phyloP scores from a whole-genome alignment of 2,329 filamentous ascomycete species.

The Aspergillus pseudoglaucus region DNA sequence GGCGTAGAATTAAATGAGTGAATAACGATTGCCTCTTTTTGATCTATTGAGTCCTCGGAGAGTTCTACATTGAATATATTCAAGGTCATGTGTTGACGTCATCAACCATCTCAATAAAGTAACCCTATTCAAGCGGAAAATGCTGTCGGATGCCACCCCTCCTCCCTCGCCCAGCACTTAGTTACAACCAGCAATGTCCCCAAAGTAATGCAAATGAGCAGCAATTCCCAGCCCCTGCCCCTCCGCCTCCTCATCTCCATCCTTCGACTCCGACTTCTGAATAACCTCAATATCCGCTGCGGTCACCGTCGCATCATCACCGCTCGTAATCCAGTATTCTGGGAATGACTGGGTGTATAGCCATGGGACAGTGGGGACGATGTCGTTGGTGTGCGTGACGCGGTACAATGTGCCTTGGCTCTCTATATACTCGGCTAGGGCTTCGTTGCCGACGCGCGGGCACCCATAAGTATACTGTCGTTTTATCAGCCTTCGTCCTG shows the following conservation, averaged over 20 bases:
- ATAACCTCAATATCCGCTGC: slow-evolving; percentile 26
- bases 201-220: slow-evolving; percentile 32
- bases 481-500: too few species aligned
- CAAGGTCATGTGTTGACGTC: too few species aligned
- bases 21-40: too few species aligned
- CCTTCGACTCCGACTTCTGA: slow-evolving; percentile 23
- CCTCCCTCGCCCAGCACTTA: background rate
- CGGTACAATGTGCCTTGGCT: slow-evolving; percentile 30
- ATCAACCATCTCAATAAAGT: too few species aligned
- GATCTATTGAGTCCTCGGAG: too few species aligned
- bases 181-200: slow-evolving; percentile 19
- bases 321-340: slow-evolving; percentile 37
- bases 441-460: slow-evolving; percentile 37
- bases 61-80: too few species aligned
- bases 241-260: slow-evolving; percentile 29
- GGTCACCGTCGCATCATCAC: slow-evolving; percentile 21
- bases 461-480: slow-evolving; percentile 38
- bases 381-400: slow-evolving; percentile 33
- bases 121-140: background rate
- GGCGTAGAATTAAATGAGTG: too few species aligned
- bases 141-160: background rate
- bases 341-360: slow-evolving; percentile 17
- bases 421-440: slow-evolving; percentile 33
- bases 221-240: slow-evolving; percentile 11
- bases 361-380: slow-evolving; percentile 21